Base-by-base conservation (phyloP, 1,284 basidiomycete genomes). In the Vanrija pseudolonga region DNA sequence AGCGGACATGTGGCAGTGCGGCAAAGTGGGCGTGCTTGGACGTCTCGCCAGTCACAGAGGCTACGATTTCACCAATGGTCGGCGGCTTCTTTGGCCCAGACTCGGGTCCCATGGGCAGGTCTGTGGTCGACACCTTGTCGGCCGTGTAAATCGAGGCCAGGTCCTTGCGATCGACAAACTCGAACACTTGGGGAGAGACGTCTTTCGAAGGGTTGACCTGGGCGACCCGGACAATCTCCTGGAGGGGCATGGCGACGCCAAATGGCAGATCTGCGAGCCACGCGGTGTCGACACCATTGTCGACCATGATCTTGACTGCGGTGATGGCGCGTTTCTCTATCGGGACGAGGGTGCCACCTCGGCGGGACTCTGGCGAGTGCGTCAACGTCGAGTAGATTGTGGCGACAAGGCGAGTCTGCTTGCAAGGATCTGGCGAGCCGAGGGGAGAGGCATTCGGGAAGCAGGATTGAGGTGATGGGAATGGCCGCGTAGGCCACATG, bases 181-280 rank as follows among this genome's bases (percentile, higher is more conserved):
- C 78, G 69, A 91, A 96, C 41, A 87, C 84, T 8, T 80, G 80
- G 7, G 83, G 67, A 0, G 84, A 80, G 88, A 89, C 92, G 54
- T 85, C 81, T 6, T 80, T 79, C 0, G 86, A 84, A 1, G 93
- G 90, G 0, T 84, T 81, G 14, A 87, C 74, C 65, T 94, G 91
- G 63, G 88, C 90, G 11, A 86, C 85, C 50, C 90, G 79, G 22
- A 89, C 79, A 6, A 88, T 89, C 72, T 98, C 94, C 50, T 85
- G 78, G 5, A 97, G 76, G 0, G 93, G 92, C 8, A 90, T 78
- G 2, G 86, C 83, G 17, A 95, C 76, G 0, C 88, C 89, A 6
- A 89, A 72, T 1, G 90, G 84, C 3, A 82, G 55, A 20, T 68
- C 61, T 64, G 63, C 81, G 72, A 75, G 83, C 67, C 62, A 85